phyloP scores from a whole-genome alignment of 257 asterid species.

The Fraxinus anomala region DNA sequence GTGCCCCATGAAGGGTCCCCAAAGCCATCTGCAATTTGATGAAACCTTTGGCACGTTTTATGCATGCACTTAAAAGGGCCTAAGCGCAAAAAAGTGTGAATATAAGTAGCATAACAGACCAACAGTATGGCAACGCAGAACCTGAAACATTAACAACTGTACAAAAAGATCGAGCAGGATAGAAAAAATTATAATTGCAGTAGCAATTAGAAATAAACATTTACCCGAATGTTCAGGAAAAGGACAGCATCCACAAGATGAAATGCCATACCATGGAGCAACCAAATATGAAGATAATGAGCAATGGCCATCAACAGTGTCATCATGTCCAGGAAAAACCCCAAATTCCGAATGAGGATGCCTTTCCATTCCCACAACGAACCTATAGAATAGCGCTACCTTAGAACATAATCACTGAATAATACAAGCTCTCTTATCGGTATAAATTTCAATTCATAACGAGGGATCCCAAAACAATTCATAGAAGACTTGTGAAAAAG shows the following conservation, averaged over 20 bases:
- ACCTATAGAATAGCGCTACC: conserved; percentile 45
- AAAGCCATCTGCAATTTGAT: conserved; percentile 75
- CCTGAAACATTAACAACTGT: conserved; percentile 6
- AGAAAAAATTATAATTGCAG: conserved; percentile 2
- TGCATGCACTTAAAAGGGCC: conserved; percentile 85
- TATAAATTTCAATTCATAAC: conserved; percentile 11
- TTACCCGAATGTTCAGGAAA: conserved; percentile 89
- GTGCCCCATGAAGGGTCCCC: conserved; percentile 90
- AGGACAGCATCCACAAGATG: conserved; percentile 89
- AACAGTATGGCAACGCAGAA: conserved; percentile 17
- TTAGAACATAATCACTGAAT: not conserved
- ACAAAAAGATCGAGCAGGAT: conserved; percentile 24
- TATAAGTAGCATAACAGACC: conserved; percentile 10
- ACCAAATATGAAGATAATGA: conserved; percentile 90
- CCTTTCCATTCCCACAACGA: conserved; percentile 90
- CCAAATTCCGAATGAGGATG: conserved; percentile 69
- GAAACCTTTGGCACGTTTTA: conserved; percentile 77
- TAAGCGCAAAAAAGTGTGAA: conserved; percentile 31
- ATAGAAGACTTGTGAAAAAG: not conserved
- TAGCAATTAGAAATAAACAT: conserved; percentile 30
- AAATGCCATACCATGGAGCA: conserved; percentile 99
- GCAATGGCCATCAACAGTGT: conserved; percentile 85
- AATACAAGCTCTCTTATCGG: not conserved
- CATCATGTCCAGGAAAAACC: conserved; percentile 92
- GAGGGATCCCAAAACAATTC: not conserved